phyloP scores from a whole-genome alignment of 2,329 filamentous ascomycete species.

The Bipolaris zeicola region DNA sequence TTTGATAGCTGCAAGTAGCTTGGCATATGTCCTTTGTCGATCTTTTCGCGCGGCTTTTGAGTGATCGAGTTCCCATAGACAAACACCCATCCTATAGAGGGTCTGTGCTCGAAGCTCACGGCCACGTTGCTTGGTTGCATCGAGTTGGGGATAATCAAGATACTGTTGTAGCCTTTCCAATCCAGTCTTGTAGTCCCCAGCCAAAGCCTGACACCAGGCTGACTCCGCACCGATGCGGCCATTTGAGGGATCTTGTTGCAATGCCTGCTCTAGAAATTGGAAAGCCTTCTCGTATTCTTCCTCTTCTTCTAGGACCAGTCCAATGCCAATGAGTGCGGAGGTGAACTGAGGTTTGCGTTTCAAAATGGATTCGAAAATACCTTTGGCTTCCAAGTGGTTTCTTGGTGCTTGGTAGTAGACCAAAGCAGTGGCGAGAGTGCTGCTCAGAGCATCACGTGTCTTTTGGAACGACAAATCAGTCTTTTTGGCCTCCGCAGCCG shows the following conservation, averaged over 20 bases:
- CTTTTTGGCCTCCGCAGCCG: constrained; percentile 65
- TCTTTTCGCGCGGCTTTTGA: constrained; percentile 77
- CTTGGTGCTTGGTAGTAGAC: constrained; percentile 90
- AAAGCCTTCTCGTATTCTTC: constrained; percentile 84
- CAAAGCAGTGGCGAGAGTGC: constrained; percentile 82
- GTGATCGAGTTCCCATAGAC: constrained; percentile 81
- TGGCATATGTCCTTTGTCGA: constrained; percentile 79
- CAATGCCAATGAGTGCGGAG: constrained; percentile 83
- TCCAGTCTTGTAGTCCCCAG: constrained; percentile 73
- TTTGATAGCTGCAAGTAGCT: constrained; percentile 82
- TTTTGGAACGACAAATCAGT: constrained; percentile 69
- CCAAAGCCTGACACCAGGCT: constrained; percentile 88
- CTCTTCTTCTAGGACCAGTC: constrained; percentile 90
- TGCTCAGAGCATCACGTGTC: constrained; percentile 71
- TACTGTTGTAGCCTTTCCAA: constrained; percentile 73
- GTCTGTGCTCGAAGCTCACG: constrained; percentile 81
- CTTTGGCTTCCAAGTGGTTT: constrained; percentile 85
- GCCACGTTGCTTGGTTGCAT: constrained; percentile 63
- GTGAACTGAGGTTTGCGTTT: constrained; percentile 77
- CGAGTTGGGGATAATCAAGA: constrained; percentile 63
- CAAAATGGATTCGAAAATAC: constrained; percentile 83
- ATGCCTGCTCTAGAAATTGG: constrained; percentile 76
- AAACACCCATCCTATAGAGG: constrained; percentile 84
- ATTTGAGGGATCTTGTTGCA: constrained; percentile 74
- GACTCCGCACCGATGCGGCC: constrained; percentile 82